Evolutionary conservation across 257 asterid genomes (phyloP).

Genomic region (Gynochthodes officinalis): DNA sequence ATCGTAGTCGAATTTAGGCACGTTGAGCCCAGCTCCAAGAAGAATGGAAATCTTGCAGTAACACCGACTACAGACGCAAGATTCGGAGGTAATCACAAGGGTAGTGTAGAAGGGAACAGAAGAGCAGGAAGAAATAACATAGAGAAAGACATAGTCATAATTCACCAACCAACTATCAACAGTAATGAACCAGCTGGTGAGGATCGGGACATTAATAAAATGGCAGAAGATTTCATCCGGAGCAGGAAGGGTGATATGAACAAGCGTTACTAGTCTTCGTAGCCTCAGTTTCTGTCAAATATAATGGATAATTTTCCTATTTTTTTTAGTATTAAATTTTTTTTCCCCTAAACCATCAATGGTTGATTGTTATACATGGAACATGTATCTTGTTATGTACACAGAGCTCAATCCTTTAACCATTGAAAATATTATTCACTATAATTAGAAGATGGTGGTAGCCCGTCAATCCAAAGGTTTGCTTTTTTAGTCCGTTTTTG

Average conservation of each 20-base stretch:
- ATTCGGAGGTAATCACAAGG: background rate
- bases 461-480: background rate
- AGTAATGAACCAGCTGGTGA: slow-evolving; percentile 10
- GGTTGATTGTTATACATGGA: background rate
- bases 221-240: slow-evolving; percentile 50
- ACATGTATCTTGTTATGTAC: too few species aligned
- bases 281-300: background rate
- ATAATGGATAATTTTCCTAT: background rate
- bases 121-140: slow-evolving; percentile 1
- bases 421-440: too few species aligned
- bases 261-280: too few species aligned
- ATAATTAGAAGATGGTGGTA: too few species aligned
- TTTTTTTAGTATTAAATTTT: background rate
- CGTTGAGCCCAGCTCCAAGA: slow-evolving; percentile 14
- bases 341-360: background rate
- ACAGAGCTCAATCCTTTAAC: too few species aligned
- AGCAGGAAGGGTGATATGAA: slow-evolving; percentile 48
- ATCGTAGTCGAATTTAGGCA: slow-evolving; percentile 48
- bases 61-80: background rate
- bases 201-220: slow-evolving; percentile 46
- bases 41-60: background rate
- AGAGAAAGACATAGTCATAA: background rate
- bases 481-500: background rate
- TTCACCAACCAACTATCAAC: slow-evolving; percentile 11
- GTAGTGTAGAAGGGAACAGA: background rate